These are phyloP conservation scores for Bifiguratus adelaidae DNA, from an alignment of 192 early-diverging fungal genomes.

Conservation along the genomic window DNA sequence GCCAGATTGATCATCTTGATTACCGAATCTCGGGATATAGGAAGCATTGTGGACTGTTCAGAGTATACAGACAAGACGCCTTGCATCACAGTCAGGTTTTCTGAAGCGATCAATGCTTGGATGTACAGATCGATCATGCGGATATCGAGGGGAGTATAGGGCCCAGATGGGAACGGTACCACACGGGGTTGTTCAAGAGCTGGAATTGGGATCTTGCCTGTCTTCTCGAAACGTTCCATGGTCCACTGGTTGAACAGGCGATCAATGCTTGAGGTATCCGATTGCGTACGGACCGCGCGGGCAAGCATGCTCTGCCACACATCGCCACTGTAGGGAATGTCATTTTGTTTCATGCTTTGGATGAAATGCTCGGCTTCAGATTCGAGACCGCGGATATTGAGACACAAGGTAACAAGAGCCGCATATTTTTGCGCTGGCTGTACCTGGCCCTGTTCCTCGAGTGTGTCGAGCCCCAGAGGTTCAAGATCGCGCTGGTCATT, in stretches of 20 bases:
- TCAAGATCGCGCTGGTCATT: no score
- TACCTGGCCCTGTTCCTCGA: not conserved
- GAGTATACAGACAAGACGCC: slow-evolving; percentile 10
- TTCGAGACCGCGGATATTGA: not conserved
- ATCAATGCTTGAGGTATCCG: slow-evolving; percentile 2
- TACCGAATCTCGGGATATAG: slow-evolving; percentile 4
- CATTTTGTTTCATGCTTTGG: slow-evolving; percentile 9
- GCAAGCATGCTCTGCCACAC: slow-evolving; percentile 12
- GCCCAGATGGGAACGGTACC: slow-evolving; percentile 21
- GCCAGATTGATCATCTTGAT: slow-evolving; percentile 8
- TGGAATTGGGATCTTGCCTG: slow-evolving; percentile 15
- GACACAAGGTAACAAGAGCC: slow-evolving; percentile 5
- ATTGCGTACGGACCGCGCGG: not conserved
- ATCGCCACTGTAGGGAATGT: not conserved
- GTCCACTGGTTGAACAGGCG: slow-evolving; percentile 15
- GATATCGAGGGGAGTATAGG: slow-evolving; percentile 11
- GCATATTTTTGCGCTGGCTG: slow-evolving; percentile 1
- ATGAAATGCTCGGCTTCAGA: not conserved
- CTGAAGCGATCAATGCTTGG: slow-evolving; percentile 8
- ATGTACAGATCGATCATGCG: slow-evolving; percentile 19
- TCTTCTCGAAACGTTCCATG: slow-evolving; percentile 18
- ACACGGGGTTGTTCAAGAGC: slow-evolving; percentile 4
- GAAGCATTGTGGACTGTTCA: slow-evolving; percentile 5
- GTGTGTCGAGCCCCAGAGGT: not conserved
- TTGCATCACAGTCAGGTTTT: slow-evolving; percentile 16